phyloP scores from a whole-genome alignment of 352 stramenopile genomes.

The Pythium dissimile region DNA sequence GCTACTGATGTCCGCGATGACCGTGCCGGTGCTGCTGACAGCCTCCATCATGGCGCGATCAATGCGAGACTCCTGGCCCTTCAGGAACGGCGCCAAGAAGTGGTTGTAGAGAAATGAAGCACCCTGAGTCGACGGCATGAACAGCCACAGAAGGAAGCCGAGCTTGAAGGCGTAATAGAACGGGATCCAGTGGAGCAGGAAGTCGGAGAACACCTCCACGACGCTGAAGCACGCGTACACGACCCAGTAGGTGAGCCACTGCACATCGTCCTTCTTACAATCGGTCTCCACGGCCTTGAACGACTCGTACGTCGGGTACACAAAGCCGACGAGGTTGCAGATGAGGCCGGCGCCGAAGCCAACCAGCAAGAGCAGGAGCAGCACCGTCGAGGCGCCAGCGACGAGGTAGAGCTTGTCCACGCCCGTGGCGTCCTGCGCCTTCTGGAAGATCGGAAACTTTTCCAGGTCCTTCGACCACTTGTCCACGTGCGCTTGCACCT shows the following conservation, averaged over 20 bases:
- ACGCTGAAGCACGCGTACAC: slow-evolving; percentile 97
- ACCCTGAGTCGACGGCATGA: slow-evolving; percentile 95
- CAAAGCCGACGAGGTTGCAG: slow-evolving; percentile 80
- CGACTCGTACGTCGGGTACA: slow-evolving; percentile 79
- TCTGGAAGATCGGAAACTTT: slow-evolving; percentile 74
- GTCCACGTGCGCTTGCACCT: slow-evolving; percentile 79
- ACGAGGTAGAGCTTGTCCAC: slow-evolving; percentile 90
- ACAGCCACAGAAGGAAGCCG: slow-evolving; percentile 96
- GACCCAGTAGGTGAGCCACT: slow-evolving; percentile 98
- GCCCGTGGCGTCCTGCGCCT: slow-evolving; percentile 76
- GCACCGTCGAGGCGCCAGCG: slow-evolving; percentile 43
- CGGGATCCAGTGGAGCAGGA: slow-evolving; percentile 96
- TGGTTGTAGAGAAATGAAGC: slow-evolving; percentile 95
- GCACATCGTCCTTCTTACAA: slow-evolving; percentile 78
- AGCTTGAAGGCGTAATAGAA: slow-evolving; percentile 99
- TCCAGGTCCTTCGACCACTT: slow-evolving; percentile 87
- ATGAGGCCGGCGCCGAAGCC: slow-evolving; percentile 84
- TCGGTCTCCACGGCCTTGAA: slow-evolving; percentile 85
- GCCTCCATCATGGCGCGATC: slow-evolving; percentile 85
- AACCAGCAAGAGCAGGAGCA: slow-evolving; percentile 79
- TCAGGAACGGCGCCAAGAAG: slow-evolving; percentile 89
- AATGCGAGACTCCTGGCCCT: slow-evolving; percentile 78
- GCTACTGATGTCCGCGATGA: slow-evolving; percentile 78
- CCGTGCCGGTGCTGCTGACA: slow-evolving; percentile 61
- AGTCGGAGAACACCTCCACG: slow-evolving; percentile 95